Conservation (phyloP, 257 asterid genomes). For the Capsicum pubescens region DNA sequence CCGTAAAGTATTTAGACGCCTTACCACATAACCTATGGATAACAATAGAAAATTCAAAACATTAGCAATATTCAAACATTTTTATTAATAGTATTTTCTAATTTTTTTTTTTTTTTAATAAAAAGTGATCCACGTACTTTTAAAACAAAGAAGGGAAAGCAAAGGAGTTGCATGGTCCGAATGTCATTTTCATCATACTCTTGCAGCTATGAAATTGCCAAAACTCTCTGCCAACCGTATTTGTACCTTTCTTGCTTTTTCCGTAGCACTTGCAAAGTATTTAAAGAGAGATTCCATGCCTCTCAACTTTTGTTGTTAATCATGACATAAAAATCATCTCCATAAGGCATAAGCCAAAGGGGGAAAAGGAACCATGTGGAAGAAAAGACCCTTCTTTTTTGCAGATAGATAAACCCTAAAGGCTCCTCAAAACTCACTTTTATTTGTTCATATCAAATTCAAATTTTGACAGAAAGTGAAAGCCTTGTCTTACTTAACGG, state of each 20-base stretch:
- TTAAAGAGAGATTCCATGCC: slow-evolving; percentile 1
- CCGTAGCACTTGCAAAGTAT: not conserved
- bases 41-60: not conserved
- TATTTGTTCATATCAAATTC: not conserved
- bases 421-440: too few relatives aligned
- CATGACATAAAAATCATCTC: not conserved
- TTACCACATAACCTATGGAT: not conserved
- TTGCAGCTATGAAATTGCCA: not conserved
- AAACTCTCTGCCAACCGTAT: not conserved
- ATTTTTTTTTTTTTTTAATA: too few relatives aligned
- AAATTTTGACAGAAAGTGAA: not conserved
- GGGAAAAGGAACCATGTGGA: not conserved
- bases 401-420: not conserved
- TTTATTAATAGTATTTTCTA: not conserved
- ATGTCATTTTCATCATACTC: slow-evolving; percentile 4
- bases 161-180: not conserved
- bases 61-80: not conserved
- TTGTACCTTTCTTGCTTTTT: slow-evolving; percentile 26
- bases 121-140: not conserved
- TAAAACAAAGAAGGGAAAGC: not conserved
- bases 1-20: not conserved
- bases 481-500: not conserved
- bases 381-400: slow-evolving; percentile 20
- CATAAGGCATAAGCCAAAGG: not conserved
- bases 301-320: not conserved